Evolutionary conservation across 148 eudicot genomes (phyloP), one percentile per base, ranked within the genome.

Genomic region (Rheum nobile): DNA sequence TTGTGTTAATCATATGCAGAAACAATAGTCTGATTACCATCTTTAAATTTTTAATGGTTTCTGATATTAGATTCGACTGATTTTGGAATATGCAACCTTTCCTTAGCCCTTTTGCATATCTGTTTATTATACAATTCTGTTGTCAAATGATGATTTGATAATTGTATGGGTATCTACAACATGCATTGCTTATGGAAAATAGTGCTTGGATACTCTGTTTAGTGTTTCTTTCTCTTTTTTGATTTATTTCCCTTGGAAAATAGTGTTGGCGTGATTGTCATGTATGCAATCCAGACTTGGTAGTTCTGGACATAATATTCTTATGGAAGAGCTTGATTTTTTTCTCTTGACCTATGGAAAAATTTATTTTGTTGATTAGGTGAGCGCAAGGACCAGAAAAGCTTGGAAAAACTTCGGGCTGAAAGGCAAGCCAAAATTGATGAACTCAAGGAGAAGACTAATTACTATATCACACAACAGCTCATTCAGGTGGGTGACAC

Each of bases 371-470:
- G 4, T 39, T 74, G 52, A 17, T 38, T 80, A 92, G 96, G 88
- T 77, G 93, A 92, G 52, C 82, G 81, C 21, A 91, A 86, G 86
- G 97, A 94, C 78, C 91, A 90, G 79, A 87, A 91, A 77, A 80
- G 84, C 63, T 79, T 94, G 84, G 98, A 94, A 77, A 89, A 80
- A 76, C 93, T 94, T 79, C 88, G 88, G 76, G 82, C 83, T 72
- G 96, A 94, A 81, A 90, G 97, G 82, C 87, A 90, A 85, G 84
- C 83, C 69, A 94, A 91, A 84, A 94, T 94, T 74, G 90, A 94
- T 71, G 98, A 91, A 80, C 97, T 94, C 71, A 94, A 94, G 86
- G 97, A 91, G 82, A 91, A 78, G 84, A 91, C 88, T 71, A 91
- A 91, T 78, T 94, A 87, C 84, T 94, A 91, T 81, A 83, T 75